Base-by-base conservation (phyloP, 1,284 basidiomycete genomes). In the Cutaneotrichosporon daszewskae region DNA sequence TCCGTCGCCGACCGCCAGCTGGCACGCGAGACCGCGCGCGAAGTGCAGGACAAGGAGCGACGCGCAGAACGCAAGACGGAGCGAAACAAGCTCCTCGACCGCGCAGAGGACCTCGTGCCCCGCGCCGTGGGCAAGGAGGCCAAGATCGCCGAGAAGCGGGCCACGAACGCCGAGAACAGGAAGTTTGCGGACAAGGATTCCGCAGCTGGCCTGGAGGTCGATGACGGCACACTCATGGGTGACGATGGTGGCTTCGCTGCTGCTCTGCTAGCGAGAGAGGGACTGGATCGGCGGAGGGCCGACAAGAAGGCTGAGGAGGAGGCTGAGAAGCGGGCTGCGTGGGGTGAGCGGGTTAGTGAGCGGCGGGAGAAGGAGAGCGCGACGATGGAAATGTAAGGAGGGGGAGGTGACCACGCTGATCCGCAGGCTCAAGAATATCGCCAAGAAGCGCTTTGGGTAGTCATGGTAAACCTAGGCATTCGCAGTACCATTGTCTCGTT, bases 331-430 rank as follows among this genome's bases (percentile, higher is more conserved):
- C 47, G 64, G 9, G 56, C 63, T 4, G 62, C 59, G 2, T 54
- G 62, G 33, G 52, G 62, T 16, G 66, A 72, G 39, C 47, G 69
- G 23, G 36, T 70, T 44, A 44, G 47, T 4, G 68, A 66, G 39
- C 48, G 68, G 19, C 58, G 55, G 34, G 46, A 55, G 26, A 69
- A 71, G 46, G 69, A 72, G 31, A 44, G 49, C 0, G 62, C 61
- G 17, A 71, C 65, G 0, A 72, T 72, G 69, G 65, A 66, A 9
- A 69, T 69, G 69, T 69, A 45, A 53, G 64, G 57, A 10, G 13
- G 13, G 14, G 25, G 16, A 22, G 11, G n/a, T 17, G 19, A 10
- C 22, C 6, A 17, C 22, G 25, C 24, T 39, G 35, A 40, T n/a
- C 23, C 10, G 8, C 35, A 66, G 63, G 63, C 63, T 69, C 48